phyloP scores from a whole-genome alignment of 78 protist species.

The Dictyostelium citrinum region DNA sequence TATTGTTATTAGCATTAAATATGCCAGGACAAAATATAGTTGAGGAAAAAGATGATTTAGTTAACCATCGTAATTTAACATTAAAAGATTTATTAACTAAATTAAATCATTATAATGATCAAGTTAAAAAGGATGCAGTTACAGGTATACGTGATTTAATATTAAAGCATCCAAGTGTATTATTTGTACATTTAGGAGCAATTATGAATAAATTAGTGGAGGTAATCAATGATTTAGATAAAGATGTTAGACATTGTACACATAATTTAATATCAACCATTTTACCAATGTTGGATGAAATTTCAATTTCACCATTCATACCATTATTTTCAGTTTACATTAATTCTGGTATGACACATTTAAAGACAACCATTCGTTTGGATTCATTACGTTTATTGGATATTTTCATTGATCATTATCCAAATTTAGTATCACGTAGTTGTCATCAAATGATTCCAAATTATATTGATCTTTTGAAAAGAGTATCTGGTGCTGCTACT shows the following conservation, averaged over 20 bases:
- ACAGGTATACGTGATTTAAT: conserved; percentile 48
- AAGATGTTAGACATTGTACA: conserved; percentile 44
- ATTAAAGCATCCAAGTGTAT: conserved; percentile 6
- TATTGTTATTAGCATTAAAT: conserved; percentile 26
- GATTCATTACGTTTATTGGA: conserved; percentile 74
- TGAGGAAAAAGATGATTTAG: conserved; percentile 65
- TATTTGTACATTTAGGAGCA: conserved; percentile 27
- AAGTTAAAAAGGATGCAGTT: conserved; percentile 36
- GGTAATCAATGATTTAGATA: conserved; percentile 54
- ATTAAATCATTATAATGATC: conserved; percentile 43
- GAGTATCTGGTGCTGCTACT: conserved; percentile 7
- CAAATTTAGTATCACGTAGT: conserved; percentile 19
- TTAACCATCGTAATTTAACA: conserved; percentile 65
- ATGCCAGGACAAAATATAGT: conserved; percentile 57
- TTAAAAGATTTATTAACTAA: conserved; percentile 56
- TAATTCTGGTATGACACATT: conserved; percentile 76
- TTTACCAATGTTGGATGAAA: conserved; percentile 27
- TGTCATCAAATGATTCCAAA: conserved; percentile 67
- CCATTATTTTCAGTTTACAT: conserved; percentile 74
- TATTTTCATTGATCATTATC: conserved; percentile 54
- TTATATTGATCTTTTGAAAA: conserved; percentile 30
- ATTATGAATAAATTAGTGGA: conserved; percentile 59
- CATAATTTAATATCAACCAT: neutral
- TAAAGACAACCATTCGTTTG: conserved; percentile 60
- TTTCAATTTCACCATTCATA: conserved; percentile 63